Evolutionary conservation across 2,329 filamentous ascomycete genomes (phyloP).

Genomic region (Epicoccum sorghinum): DNA sequence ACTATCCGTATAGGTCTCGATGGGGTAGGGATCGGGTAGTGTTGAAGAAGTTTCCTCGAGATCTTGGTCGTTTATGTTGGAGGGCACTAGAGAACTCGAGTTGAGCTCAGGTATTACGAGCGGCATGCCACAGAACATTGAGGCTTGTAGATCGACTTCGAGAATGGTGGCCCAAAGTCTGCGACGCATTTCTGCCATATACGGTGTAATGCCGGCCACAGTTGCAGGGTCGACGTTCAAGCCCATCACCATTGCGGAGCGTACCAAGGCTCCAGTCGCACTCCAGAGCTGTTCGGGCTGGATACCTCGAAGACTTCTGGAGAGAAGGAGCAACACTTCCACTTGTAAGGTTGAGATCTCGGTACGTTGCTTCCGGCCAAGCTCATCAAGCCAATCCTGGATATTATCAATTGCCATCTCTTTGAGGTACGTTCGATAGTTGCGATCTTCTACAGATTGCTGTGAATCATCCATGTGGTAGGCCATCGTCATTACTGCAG

Average conservation of each 20-base stretch:
- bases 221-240: slow-evolving; percentile 49
- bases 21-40: slow-evolving; percentile 14
- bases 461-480: slow-evolving; percentile 24
- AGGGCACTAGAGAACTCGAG: slow-evolving; percentile 14
- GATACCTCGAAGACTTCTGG: slow-evolving; percentile 17
- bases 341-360: slow-evolving; percentile 31
- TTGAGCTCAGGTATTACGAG: slow-evolving; percentile 19
- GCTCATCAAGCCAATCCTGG: slow-evolving; percentile 30
- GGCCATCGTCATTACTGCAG: slow-evolving; percentile 29
- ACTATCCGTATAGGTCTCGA: slow-evolving; percentile 23
- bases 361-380: slow-evolving; percentile 28
- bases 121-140: slow-evolving; percentile 28
- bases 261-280: slow-evolving; percentile 45
- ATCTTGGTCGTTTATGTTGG: slow-evolving; percentile 28
- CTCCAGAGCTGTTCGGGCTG: slow-evolving; percentile 30
- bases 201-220: slow-evolving; percentile 42
- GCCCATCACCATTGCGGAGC: slow-evolving; percentile 52
- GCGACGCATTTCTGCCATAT: slow-evolving; percentile 49
- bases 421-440: slow-evolving; percentile 22
- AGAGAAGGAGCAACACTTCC: slow-evolving; percentile 23
- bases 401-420: slow-evolving; percentile 22
- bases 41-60: slow-evolving; percentile 19
- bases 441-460: slow-evolving; percentile 11
- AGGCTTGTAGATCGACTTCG: slow-evolving; percentile 47
- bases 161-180: slow-evolving; percentile 54